phyloP scores from a whole-genome alignment of 306 rosid genomes.

The Dicorynia guianensis region DNA sequence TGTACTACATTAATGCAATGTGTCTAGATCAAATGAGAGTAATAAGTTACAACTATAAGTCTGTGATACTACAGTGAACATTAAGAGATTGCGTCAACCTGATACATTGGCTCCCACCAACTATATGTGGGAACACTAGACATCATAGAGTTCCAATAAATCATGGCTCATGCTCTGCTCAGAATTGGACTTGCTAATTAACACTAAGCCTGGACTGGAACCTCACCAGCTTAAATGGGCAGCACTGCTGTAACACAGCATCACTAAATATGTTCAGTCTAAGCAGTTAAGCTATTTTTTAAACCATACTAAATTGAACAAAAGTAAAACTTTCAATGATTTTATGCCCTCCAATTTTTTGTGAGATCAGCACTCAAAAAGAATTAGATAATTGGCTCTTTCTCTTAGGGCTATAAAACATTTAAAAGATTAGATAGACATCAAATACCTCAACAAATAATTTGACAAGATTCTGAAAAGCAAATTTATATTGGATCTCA shows the following conservation, averaged over 20 bases:
- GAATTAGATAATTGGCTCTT: neutral
- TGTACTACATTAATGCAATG: neutral
- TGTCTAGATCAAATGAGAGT: conserved; percentile 11
- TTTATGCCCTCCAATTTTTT: conserved; percentile 6
- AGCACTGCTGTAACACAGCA: conserved; percentile 15
- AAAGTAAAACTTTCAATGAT: conserved; percentile 8
- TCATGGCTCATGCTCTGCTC: conserved; percentile 27
- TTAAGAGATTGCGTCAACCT: conserved; percentile 14
- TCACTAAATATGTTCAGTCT: conserved; percentile 16
- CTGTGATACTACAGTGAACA: neutral
- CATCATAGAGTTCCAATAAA: conserved; percentile 13
- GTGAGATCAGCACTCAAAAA: neutral
- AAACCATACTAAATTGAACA: neutral
- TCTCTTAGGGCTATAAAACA: conserved; percentile 10
- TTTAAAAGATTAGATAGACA: neutral
- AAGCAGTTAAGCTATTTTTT: neutral
- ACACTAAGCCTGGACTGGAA: conserved; percentile 29
- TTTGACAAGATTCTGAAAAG: neutral
- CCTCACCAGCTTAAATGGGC: conserved; percentile 17
- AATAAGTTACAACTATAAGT: conserved; percentile 15
- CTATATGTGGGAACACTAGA: conserved; percentile 9
- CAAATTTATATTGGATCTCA: conserved; percentile 21
- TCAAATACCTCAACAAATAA: neutral
- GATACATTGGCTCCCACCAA: conserved; percentile 8
- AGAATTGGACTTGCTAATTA: conserved; percentile 18